Evolutionary conservation across 768 basidiomycete genomes (phyloP).

Genomic region (Hortiboletus flavorubellus): DNA sequence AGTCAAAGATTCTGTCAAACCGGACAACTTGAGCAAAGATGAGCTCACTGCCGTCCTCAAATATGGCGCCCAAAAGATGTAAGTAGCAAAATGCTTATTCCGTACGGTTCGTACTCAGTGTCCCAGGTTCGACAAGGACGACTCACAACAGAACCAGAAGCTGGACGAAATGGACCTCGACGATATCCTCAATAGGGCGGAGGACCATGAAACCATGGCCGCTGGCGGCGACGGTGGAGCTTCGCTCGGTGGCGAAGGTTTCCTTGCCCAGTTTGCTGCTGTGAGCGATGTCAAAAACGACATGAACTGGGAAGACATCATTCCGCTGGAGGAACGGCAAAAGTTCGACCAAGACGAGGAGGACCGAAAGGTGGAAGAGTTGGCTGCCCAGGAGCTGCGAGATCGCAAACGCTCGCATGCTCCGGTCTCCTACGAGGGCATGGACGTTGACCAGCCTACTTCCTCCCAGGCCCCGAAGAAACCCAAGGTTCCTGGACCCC

Average conservation of each 20-base stretch:
- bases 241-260: constrained; percentile 96
- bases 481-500: constrained; percentile 64
- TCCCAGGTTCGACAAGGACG: constrained; percentile 93
- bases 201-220: constrained; percentile 93
- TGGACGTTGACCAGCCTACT: constrained; percentile 80
- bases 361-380: constrained; percentile 67
- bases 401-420: constrained; percentile 84
- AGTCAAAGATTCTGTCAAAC: constrained; percentile 65
- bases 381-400: constrained; percentile 62
- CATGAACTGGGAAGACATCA: constrained; percentile 99
- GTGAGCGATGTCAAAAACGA: constrained; percentile 99
- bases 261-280: constrained; percentile 91
- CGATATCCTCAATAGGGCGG: constrained; percentile 94
- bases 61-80: constrained; percentile 98
- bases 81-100: constrained; percentile 27
- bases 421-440: constrained; percentile 86
- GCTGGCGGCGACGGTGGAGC: constrained; percentile 80
- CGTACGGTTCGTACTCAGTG: constrained; percentile 8
- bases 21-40: constrained; percentile 89
- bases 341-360: constrained; percentile 81
- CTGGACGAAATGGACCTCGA: constrained; percentile 99
- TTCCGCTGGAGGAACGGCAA: constrained; percentile 87
- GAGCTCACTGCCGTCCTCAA: constrained; percentile 97
- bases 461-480: constrained; percentile 66
- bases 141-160: constrained; percentile 87